Evolutionary conservation across 345 rosid genomes (phyloP).

Genomic region (Gossypium anomalum): DNA sequence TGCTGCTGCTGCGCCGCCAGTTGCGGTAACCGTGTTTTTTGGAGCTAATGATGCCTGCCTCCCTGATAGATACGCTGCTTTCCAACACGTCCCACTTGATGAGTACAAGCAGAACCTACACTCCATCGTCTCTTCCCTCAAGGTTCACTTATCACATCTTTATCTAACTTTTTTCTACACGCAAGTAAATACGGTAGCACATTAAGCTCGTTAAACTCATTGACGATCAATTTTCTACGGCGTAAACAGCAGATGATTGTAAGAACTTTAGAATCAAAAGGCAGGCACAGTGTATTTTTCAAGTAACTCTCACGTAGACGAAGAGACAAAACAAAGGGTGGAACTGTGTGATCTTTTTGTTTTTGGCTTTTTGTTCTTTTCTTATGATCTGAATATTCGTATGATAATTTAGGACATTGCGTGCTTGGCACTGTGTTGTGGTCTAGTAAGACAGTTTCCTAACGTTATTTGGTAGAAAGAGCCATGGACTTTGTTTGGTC

Average conservation of each 20-base stretch:
- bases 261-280: background rate
- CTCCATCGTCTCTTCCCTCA: slow-evolving; percentile 54
- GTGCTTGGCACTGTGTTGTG: background rate
- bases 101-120: slow-evolving; percentile 70
- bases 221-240: background rate
- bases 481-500: background rate
- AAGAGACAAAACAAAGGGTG: slow-evolving; percentile 1
- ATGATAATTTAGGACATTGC: background rate
- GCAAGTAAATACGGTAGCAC: background rate
- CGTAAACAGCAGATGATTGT: background rate
- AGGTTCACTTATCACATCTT: slow-evolving; percentile 37
- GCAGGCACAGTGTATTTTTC: background rate
- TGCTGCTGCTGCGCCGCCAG: slow-evolving; percentile 21
- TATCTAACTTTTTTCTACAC: background rate
- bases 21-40: slow-evolving; percentile 76
- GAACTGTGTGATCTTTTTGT: background rate
- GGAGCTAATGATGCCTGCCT: slow-evolving; percentile 94
- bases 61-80: slow-evolving; percentile 66
- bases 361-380: background rate
- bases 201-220: background rate
- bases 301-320: slow-evolving; percentile 7
- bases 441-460: background rate
- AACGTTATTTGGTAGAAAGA: background rate
- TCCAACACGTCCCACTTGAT: slow-evolving; percentile 82
- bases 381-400: background rate